phyloP scores from a whole-genome alignment of 192 early-diverging fungal genomes.

The Podila clonocystis region DNA sequence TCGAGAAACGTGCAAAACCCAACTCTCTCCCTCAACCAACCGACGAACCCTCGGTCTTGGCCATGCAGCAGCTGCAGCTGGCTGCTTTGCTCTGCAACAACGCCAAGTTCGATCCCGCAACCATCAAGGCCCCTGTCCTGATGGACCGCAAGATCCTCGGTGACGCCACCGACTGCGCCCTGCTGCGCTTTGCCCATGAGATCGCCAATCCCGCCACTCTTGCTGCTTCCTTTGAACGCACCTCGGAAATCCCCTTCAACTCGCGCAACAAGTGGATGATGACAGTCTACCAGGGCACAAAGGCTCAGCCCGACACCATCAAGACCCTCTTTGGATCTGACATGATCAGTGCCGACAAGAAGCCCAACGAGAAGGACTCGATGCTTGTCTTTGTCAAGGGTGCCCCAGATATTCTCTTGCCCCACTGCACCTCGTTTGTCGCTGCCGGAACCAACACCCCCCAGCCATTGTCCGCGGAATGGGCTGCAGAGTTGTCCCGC shows the following conservation, averaged over 20 bases:
- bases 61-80: conserved; percentile 36
- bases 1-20: conserved; percentile 25
- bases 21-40: conserved; percentile 45
- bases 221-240: conserved; percentile 35
- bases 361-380: conserved; percentile 23
- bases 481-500: conserved; percentile 49
- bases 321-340: conserved; percentile 42
- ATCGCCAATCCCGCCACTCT: conserved; percentile 5
- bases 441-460: conserved; percentile 47
- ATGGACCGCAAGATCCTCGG: conserved; percentile 72
- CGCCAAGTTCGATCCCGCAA: conserved; percentile 69
- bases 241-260: conserved; percentile 75
- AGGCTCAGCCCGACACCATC: conserved; percentile 27
- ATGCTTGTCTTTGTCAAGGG: conserved; percentile 77
- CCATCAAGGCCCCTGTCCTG: conserved; percentile 56
- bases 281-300: conserved; percentile 37
- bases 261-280: conserved; percentile 83
- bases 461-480: conserved; percentile 49
- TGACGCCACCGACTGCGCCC: conserved; percentile 90
- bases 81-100: conserved; percentile 70
- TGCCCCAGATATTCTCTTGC: conserved; percentile 80
- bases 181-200: conserved; percentile 72
- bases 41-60: conserved; percentile 25
- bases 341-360: conserved; percentile 13
- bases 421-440: conserved; percentile 54